Base-by-base conservation (phyloP, 1,139 yeast species). In the Yamadazyma spencermartinsiae region DNA sequence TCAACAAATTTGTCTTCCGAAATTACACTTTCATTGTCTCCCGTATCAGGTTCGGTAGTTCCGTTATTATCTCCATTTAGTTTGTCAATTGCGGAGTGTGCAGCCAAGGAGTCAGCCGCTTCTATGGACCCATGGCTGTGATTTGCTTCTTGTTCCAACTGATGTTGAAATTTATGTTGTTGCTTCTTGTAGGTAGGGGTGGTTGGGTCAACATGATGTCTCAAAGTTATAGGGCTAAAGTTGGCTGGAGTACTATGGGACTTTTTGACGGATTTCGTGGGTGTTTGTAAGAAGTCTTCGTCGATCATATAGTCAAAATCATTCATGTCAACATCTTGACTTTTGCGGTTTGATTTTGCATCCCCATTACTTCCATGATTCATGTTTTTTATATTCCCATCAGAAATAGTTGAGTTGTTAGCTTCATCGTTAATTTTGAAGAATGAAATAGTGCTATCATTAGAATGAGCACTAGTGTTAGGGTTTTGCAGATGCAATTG, bases 201-300 rank as follows among this genome's bases (percentile, higher is more conserved):
- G 1, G 44, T 29, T 11, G 51, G 52, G 11, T 33, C 16, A 5
- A 12, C n/a, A 12, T 24, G 40, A 35, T 47, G 43, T 21, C 45
- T 49, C 33, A 48, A 46, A 25, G 57, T 37, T 26, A 59, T 53
- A 2, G 68, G 65, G 42, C 64, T 59, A 41, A 62, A 61, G 37
- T 61, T 61, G 11, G 62, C 58, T 1, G 68, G 68, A 4, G 60
- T 60, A 12, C 65, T 60, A 39, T 54, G 53, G 4, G 65, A 61
- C 41, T 61, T 61, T 43, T 58, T 61, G 16, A 63, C 65, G 17
- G 62, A 53, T 42, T 69, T 70, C 1, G 76, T 72, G 1, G 77
- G 77, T 0, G 77, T 72, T 46, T 69, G 74, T 1, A 73, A 71
- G 4, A 64, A 52, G 12, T 51, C 38, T 10, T 37, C 36, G 17